Evolutionary conservation across 176 grass and related monocot species (phyloP).

Genomic region (Rhynchospora pubera): DNA sequence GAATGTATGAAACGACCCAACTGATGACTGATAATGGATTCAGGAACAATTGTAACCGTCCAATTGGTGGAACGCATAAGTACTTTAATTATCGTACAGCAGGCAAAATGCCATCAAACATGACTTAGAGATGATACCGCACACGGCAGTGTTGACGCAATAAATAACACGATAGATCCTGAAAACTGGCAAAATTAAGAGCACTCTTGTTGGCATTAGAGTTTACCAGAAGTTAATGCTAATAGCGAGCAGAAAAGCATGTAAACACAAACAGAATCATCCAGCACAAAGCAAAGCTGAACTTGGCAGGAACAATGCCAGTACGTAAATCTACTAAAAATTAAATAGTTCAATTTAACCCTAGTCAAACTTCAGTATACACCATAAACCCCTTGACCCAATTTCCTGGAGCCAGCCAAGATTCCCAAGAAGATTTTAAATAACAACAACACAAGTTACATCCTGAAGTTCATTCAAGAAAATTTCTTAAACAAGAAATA

Average conservation of each 20-base stretch:
- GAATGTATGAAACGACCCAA: too few species aligned
- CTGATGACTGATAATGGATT: too few species aligned
- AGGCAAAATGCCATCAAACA: too few species aligned
- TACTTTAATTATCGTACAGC: too few species aligned
- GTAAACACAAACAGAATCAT: too few species aligned
- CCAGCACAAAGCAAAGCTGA: background rate
- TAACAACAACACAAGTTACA: background rate
- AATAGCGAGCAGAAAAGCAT: background rate
- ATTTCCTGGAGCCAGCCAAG: background rate
- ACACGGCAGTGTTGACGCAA: background rate
- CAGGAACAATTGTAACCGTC: too few species aligned
- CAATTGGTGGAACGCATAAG: too few species aligned
- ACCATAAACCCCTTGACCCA: background rate
- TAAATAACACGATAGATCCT: background rate
- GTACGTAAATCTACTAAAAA: background rate
- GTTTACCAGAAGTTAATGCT: background rate
- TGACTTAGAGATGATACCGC: too few species aligned
- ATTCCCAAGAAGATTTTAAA: constrained; percentile 1
- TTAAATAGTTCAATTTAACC: background rate
- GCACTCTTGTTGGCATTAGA: background rate
- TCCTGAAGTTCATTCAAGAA: constrained; percentile 16
- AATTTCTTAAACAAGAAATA: constrained; percentile 12
- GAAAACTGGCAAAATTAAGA: background rate
- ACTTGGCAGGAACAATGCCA: background rate
- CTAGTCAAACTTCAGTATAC: background rate